phyloP scores from a whole-genome alignment of 2,329 filamentous ascomycete species.

The Cladophialophora immunda region DNA sequence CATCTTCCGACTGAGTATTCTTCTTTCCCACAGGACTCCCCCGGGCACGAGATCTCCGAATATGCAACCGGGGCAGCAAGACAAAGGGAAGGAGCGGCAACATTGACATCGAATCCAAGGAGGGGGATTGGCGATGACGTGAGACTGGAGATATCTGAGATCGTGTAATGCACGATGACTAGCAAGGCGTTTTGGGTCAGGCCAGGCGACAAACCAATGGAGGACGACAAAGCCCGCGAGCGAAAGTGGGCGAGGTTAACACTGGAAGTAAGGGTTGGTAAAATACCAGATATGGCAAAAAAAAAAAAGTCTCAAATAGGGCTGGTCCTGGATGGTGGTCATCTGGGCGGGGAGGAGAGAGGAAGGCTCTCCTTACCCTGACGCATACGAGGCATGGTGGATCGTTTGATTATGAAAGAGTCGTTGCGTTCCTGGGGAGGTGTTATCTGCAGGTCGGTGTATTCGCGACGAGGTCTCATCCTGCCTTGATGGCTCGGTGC shows the following conservation, averaged over 20 bases:
- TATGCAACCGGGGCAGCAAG: constrained; percentile 18
- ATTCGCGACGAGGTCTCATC: not conserved
- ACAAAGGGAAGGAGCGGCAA: constrained; percentile 32
- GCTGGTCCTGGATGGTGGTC: constrained; percentile 1
- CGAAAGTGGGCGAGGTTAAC: not conserved
- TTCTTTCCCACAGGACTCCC: constrained; percentile 33
- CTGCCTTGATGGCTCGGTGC: not conserved
- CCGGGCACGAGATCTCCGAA: constrained; percentile 20
- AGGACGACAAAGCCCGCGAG: not conserved
- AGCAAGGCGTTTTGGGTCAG: constrained; percentile 25
- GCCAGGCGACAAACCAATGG: constrained; percentile 9
- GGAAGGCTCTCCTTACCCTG: not conserved
- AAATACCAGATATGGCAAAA: constrained; percentile 5
- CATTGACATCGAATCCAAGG: constrained; percentile 16
- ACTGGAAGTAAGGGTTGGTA: constrained; percentile 8
- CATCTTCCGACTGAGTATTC: constrained; percentile 37
- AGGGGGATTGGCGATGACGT: constrained; percentile 21
- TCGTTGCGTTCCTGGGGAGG: not conserved
- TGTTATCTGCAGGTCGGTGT: not conserved
- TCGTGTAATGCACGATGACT: constrained; percentile 17
- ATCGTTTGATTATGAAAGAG: not conserved
- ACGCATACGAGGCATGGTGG: not conserved
- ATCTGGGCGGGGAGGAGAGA: not conserved
- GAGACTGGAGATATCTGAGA: constrained; percentile 22
- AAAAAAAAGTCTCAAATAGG: not conserved